Conservation (phyloP, 2,329 filamentous ascomycete species). For the Fusarium pseudoanthophilum region DNA sequence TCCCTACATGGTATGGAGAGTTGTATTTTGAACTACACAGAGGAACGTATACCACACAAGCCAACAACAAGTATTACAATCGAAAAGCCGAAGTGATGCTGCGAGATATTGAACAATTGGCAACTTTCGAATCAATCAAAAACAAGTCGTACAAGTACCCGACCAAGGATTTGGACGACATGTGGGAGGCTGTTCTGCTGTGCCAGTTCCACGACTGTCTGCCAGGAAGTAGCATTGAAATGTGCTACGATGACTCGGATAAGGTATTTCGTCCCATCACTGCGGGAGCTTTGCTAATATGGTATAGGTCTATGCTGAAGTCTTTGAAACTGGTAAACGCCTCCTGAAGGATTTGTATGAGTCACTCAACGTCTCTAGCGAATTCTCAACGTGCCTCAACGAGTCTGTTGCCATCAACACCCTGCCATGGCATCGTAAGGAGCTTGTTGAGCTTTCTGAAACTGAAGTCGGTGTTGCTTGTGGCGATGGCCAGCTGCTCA, state of each 20-base stretch:
- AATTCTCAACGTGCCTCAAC: conserved; percentile 53
- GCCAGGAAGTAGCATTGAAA: conserved; percentile 93
- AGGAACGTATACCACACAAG: conserved; percentile 96
- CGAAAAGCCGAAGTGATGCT: conserved; percentile 85
- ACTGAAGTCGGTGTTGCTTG: conserved; percentile 65
- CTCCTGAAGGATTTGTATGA: conserved; percentile 76
- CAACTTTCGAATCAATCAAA: conserved; percentile 84
- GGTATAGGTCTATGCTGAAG: conserved; percentile 76
- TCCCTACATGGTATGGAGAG: conserved; percentile 98
- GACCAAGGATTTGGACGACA: conserved; percentile 90
- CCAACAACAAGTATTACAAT: conserved; percentile 97
- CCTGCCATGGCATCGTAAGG: conserved; percentile 83
- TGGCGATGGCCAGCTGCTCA: conserved; percentile 64
- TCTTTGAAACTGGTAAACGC: conserved; percentile 80
- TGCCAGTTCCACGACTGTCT: conserved; percentile 99
- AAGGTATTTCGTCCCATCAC: conserved; percentile 59
- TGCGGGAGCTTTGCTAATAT: conserved; percentile 6
- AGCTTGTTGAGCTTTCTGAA: conserved; percentile 73
- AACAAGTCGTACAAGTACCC: conserved; percentile 85
- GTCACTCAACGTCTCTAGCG: conserved; percentile 70
- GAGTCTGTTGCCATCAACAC: conserved; percentile 80
- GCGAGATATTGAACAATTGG: conserved; percentile 87
- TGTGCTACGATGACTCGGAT: conserved; percentile 97
- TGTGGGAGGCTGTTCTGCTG: conserved; percentile 93
- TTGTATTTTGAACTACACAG: conserved; percentile 98